A percentile compares a stretch with the other conserved stretches of the same genome.
phyloP scores from a whole-genome alignment of 345 rosid genomes.

The Eucalyptus pauciflora region DNA sequence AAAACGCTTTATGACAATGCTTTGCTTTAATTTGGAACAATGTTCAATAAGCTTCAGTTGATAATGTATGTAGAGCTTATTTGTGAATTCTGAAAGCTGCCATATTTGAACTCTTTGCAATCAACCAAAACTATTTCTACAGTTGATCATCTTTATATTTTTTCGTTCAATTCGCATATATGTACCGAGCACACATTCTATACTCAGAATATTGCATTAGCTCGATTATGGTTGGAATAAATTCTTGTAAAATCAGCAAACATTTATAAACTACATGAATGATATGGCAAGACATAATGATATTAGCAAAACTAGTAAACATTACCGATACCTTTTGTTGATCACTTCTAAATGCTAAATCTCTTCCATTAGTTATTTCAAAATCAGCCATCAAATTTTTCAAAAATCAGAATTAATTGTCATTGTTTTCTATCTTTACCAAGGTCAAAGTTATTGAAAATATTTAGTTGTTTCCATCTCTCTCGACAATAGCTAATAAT shows the following conservation, averaged over 20 bases:
- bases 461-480: background rate
- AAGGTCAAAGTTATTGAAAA: background rate
- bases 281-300: too few relatives aligned
- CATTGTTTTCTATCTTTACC: background rate
- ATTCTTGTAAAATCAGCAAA: background rate
- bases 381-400: background rate
- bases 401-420: background rate
- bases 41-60: background rate
- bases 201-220: too few relatives aligned
- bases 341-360: background rate
- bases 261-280: background rate
- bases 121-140: too few relatives aligned
- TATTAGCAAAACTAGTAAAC: too few relatives aligned
- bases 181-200: background rate
- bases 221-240: fast-evolving
- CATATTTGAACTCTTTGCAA: background rate
- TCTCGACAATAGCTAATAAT: fast-evolving
- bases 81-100: too few relatives aligned
- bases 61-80: background rate
- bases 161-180: too few relatives aligned
- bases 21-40: background rate
- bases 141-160: too few relatives aligned
- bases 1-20: too few relatives aligned
- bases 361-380: background rate
- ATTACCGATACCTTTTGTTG: background rate